Evolutionary conservation across 2,329 filamentous ascomycete genomes (phyloP), one percentile per base, ranked within the genome.

Genomic region (Orbilia javanica): DNA sequence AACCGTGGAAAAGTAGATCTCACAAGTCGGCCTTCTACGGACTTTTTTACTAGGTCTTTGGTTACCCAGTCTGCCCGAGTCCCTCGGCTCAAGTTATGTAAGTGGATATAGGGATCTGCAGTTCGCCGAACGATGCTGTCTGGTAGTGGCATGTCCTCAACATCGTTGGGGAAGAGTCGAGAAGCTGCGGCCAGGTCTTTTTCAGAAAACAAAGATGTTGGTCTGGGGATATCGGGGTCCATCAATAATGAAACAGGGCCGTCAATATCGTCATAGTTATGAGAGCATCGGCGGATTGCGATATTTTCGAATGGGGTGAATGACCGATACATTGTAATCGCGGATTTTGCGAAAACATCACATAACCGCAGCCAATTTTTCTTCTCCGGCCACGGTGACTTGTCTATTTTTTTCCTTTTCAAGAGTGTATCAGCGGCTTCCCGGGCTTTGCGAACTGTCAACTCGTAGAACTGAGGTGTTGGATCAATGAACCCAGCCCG

Each of bases 301-400:
- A 78, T 63, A 18, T 55, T 72, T n/a, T 72, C 29, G 27, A 60
- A 72, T 0, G 29, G 31, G 4, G 74, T 52, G 34, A 55, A 72
- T 3, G 25, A 34, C n/a, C 42, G 63, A 39, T 72, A 78, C 18
- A 72, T 46, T 7, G 52, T 64, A 42, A 78, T 71, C 4, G 53
- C 52, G 3, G 74, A 72, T 57, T 57, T 71, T 10, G 66, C 52
- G 50, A 63, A 67, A 0, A 78, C 22, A 27, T 78, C 74, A 10
- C 31, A 42, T 1, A 71, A 2, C 3, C 25, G 42, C 7, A 57
- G 25, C n/a, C 22, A 63, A 10, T 25, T 15, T 3, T 15, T 18
- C 13, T 25, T 36, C 0, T 5, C 8, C 15, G 74, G 74, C 74
- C 74, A 78, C 18, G 66, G 55, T 3, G 65, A 67, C 13, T 44